These are phyloP conservation scores for Tagetes erecta DNA, from an alignment of 129 eudicot genomes.

Conservation along the genomic window DNA sequence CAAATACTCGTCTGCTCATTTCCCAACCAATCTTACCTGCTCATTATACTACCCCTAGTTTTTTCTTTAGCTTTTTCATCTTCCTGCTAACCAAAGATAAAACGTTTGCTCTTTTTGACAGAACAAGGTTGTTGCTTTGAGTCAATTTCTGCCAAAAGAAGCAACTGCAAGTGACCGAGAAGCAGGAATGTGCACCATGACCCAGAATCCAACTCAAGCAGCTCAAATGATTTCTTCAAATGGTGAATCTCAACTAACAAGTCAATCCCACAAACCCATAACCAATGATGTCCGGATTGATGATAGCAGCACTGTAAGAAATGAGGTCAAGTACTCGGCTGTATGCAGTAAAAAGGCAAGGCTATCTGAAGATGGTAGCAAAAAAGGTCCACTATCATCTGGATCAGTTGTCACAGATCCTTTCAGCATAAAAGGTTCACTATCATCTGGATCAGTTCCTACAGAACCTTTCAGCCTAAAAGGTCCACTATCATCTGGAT, in stretches of 20 bases:
- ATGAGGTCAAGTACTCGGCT: conserved; percentile 34
- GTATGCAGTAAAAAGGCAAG: conserved; percentile 49
- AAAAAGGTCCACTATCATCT: conserved; percentile 18
- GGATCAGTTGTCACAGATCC: conserved; percentile 18
- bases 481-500: conserved; percentile 18
- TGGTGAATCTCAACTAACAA: conserved; percentile 47
- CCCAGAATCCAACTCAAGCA: conserved; percentile 83
- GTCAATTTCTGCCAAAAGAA: conserved; percentile 67
- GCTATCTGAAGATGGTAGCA: conserved; percentile 38
- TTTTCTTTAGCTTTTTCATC: background rate
- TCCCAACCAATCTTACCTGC: background rate
- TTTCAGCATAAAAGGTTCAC: conserved; percentile 17
- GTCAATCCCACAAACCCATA: conserved; percentile 44
- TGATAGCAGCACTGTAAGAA: conserved; percentile 19
- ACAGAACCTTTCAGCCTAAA: background rate
- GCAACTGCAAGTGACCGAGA: conserved; percentile 61
- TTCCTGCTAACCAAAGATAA: background rate
- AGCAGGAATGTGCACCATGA: conserved; percentile 69
- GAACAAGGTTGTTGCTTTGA: conserved; percentile 54
- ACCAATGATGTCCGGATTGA: conserved; percentile 27
- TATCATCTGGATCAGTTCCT: too few relatives aligned
- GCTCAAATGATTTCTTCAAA: conserved; percentile 45
- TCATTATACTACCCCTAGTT: background rate
- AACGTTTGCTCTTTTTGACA: conserved; percentile 36
- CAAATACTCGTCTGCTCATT: background rate